Evolutionary conservation across 371 early-diverging fungal species (phyloP).

Genomic region (Mortierella sp.): DNA sequence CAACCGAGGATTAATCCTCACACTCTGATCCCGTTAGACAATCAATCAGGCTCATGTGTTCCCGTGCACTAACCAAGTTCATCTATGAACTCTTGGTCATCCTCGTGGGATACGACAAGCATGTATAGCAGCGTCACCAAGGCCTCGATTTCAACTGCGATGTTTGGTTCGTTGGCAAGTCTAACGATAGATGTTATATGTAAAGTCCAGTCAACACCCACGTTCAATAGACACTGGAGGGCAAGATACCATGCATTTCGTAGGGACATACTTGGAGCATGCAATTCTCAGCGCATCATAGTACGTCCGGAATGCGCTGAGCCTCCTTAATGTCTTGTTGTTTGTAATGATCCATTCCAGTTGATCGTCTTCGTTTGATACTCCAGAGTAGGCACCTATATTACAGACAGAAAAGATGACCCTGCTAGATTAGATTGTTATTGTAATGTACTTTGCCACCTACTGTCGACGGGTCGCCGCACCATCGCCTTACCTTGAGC

Average conservation of each 20-base stretch:
- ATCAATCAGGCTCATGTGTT: background rate
- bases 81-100: conserved; percentile 38
- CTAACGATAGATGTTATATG: conserved; percentile 1
- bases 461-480: no score
- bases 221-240: background rate
- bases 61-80: conserved; percentile 27
- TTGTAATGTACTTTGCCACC: no score
- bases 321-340: conserved; percentile 52
- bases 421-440: background rate
- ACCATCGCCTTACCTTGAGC: conserved; percentile 61
- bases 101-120: conserved; percentile 45
- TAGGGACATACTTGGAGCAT: conserved; percentile 39
- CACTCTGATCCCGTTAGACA: no score
- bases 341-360: conserved; percentile 59
- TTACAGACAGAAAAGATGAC: background rate
- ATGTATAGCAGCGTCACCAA: conserved; percentile 44
- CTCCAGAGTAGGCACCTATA: conserved; percentile 34
- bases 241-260: background rate
- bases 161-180: conserved; percentile 28
- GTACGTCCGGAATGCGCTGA: conserved; percentile 43
- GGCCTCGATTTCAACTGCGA: conserved; percentile 34
- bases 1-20: no score
- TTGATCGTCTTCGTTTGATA: conserved; percentile 56
- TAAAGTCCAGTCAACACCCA: background rate
- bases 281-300: conserved; percentile 48